Evolutionary conservation across 1,139 yeast species (phyloP).

Genomic region (Arxiozyma bovina): DNA sequence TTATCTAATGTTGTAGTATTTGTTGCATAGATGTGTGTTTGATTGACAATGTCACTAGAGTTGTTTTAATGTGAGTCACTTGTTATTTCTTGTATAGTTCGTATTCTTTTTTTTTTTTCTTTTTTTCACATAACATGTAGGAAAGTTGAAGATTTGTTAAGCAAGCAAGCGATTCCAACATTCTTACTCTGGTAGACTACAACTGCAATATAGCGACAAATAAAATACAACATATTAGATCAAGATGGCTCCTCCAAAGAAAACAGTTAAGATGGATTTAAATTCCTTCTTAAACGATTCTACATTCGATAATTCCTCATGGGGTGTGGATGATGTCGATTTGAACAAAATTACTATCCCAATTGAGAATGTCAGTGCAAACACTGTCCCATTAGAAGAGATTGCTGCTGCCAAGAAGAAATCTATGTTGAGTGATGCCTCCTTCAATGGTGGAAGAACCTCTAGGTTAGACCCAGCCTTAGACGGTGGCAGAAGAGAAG

Average conservation of each 20-base stretch:
- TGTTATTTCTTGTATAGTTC: too few species aligned
- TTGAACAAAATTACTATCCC: conserved; percentile 57
- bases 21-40: too few species aligned
- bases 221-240: background rate
- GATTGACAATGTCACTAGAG: too few species aligned
- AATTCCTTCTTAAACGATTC: conserved; percentile 47
- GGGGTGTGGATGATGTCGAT: conserved; percentile 76
- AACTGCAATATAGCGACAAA: background rate
- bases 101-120: background rate
- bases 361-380: conserved; percentile 24
- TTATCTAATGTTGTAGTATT: too few species aligned
- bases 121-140: background rate
- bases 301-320: conserved; percentile 45
- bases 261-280: conserved; percentile 48
- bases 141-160: too few species aligned
- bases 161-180: background rate
- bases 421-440: conserved; percentile 8
- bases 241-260: conserved; percentile 44
- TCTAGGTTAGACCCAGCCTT: conserved; percentile 34
- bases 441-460: conserved; percentile 15
- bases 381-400: conserved; percentile 27
- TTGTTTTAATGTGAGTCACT: too few species aligned
- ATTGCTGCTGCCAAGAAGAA: conserved; percentile 19
- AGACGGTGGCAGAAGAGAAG: conserved; percentile 20
- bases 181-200: background rate